Base-by-base conservation (phyloP, 148 eudicot species). In the Euryodendron excelsum region DNA sequence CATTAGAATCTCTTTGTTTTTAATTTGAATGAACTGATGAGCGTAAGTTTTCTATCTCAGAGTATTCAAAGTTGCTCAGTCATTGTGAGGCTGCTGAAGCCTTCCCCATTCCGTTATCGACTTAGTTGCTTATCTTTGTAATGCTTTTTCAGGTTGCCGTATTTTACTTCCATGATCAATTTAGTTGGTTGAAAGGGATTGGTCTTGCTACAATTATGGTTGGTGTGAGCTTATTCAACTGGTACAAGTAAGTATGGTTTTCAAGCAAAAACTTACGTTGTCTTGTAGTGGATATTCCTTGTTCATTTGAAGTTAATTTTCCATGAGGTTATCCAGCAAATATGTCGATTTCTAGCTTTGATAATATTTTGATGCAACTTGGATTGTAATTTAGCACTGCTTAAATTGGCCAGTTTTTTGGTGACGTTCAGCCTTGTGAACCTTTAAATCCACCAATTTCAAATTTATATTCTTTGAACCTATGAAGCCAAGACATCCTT, bases 191-290 rank as follows among this genome's bases (percentile, higher is more conserved):
- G 88, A 96, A 93, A 83, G 99, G 97, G 44, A 50, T 85, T 64
- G 99, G 99, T 71, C 99, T 96, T 71, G 37, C 87, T 56, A 93
- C 64, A 31, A 96, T 93, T 41, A 85, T 96, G 84, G 12, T 96
- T 83, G 99, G 99, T 69, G 99, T 96, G 77, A 87, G 99, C 84
- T 90, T 96, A 72, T 96, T 96, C 79, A 96, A 96, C 80, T 87
- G 82, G 95, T 96, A 86, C 99, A 96, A 96, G 99, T 96, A 93
- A 93, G 99, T 77, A 27, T 60, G 17, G 2, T 58, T 18, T 1
- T 45, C 55, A 48, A 52, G 66, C 31, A 69, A 53, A 21, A n/a
- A n/a, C n/a, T n/a, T n/a, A n/a, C n/a, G n/a, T n/a, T n/a, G n/a
- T n/a, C n/a, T n/a, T n/a, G n/a, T 21, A 47, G 8, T 72, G 14